A percentile compares a stretch with the other conserved stretches of the same genome.
phyloP scores from a whole-genome alignment of 805 yeast species.

The Wickerhamiella kazuoi region DNA sequence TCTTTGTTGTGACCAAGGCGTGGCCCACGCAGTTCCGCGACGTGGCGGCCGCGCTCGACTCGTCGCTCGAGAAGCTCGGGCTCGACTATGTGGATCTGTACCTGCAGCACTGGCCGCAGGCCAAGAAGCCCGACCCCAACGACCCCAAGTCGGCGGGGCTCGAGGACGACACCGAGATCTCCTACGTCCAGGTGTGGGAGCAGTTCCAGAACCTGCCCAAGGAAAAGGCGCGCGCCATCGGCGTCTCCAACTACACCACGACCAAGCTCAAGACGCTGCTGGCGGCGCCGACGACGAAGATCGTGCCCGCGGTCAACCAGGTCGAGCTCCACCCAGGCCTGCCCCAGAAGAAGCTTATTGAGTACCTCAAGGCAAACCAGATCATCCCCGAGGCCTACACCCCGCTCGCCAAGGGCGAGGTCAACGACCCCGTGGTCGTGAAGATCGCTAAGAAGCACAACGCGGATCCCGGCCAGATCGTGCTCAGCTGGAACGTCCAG shows the following conservation, averaged over 20 bases:
- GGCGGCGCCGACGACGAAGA: conserved; percentile 24
- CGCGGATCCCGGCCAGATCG: conserved; percentile 37
- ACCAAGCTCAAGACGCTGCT: conserved; percentile 35
- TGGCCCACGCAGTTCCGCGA: conserved; percentile 27
- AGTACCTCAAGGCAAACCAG: conserved; percentile 33
- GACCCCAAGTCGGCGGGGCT: conserved; percentile 26
- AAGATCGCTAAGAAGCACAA: conserved; percentile 40
- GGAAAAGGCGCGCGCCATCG: conserved; percentile 41
- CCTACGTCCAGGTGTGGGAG: conserved; percentile 39
- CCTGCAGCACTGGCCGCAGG: conserved; percentile 42
- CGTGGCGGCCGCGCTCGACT: conserved; percentile 32
- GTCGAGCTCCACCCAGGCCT: conserved; percentile 57
- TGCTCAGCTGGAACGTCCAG: conserved; percentile 44
- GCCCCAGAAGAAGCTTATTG: conserved; percentile 43
- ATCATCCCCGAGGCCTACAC: conserved; percentile 55
- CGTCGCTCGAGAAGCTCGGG: conserved; percentile 33
- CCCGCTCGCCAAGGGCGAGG: conserved; percentile 46
- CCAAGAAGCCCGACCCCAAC: conserved; percentile 19
- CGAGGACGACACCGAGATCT: conserved; percentile 22
- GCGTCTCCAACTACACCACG: conserved; percentile 51
- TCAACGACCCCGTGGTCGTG: conserved; percentile 33
- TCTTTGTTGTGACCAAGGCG: conserved; percentile 48
- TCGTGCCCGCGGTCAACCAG: conserved; percentile 54
- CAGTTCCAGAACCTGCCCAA: conserved; percentile 36
- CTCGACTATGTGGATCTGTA: conserved; percentile 49